A percentile compares a stretch with the other conserved stretches of the same genome.
Conservation (phyloP, 257 asterid genomes). For the Jasminum sambac region DNA sequence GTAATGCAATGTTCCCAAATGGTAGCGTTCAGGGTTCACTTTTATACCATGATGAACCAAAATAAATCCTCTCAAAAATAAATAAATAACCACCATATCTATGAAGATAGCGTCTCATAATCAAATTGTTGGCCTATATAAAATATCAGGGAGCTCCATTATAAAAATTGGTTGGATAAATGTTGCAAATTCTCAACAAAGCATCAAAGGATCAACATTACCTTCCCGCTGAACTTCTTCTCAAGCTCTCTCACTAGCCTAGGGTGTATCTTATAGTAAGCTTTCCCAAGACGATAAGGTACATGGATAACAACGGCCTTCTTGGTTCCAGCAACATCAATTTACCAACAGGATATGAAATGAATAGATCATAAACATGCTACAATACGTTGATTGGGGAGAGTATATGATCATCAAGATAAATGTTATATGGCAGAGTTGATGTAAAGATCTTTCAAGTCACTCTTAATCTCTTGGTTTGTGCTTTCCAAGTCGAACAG, state of each 20-base stretch:
- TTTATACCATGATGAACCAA: background rate
- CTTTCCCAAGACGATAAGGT: constrained; percentile 78
- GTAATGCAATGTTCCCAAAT: background rate
- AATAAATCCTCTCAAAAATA: background rate
- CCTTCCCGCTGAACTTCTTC: constrained; percentile 98
- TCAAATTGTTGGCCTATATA: background rate
- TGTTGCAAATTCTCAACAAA: background rate
- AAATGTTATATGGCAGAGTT: constrained; percentile 55
- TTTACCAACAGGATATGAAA: constrained; percentile 49
- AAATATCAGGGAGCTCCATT: background rate
- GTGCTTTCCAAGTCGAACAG: constrained; percentile 58
- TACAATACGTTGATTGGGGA: background rate
- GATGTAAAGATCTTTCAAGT: constrained; percentile 58
- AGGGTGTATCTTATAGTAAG: constrained; percentile 86
- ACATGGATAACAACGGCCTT: constrained; percentile 92
- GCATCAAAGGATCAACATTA: constrained; percentile 13
- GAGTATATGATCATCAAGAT: background rate
- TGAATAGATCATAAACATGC: background rate
- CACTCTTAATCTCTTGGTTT: constrained; percentile 53
- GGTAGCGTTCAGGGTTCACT: too few species aligned
- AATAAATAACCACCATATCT: background rate
- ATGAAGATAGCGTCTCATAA: background rate
- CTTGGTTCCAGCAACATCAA: constrained; percentile 75
- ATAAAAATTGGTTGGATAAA: background rate
- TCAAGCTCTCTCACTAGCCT: constrained; percentile 91